phyloP scores from a whole-genome alignment of 306 rosid species.

The Quillaja saponaria region DNA sequence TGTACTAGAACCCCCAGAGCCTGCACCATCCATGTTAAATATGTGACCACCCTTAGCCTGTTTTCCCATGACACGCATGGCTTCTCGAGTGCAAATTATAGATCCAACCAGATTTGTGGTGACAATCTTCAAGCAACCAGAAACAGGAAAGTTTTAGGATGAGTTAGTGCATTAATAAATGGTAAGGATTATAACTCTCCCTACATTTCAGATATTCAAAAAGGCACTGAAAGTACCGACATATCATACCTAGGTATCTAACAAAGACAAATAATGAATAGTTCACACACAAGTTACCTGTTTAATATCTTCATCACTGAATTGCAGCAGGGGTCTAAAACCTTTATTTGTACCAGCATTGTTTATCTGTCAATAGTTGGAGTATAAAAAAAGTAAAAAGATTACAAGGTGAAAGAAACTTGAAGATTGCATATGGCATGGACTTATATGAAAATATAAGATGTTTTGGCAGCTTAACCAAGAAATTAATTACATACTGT shows the following conservation, averaged over 20 bases:
- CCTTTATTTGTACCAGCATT: slow-evolving; percentile 95
- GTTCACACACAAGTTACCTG: slow-evolving; percentile 54
- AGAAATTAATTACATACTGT: background rate
- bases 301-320: slow-evolving; percentile 82
- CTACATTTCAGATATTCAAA: background rate
- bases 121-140: slow-evolving; percentile 61
- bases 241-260: background rate
- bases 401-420: slow-evolving; percentile 14
- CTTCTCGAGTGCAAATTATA: slow-evolving; percentile 87
- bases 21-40: slow-evolving; percentile 96
- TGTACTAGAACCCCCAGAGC: slow-evolving; percentile 97
- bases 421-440: slow-evolving; percentile 6
- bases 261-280: slow-evolving; percentile 2
- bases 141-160: slow-evolving; percentile 9
- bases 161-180: background rate
- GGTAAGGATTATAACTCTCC: background rate
- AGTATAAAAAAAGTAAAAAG: background rate
- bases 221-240: background rate
- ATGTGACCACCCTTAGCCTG: slow-evolving; percentile 83
- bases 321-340: slow-evolving; percentile 87
- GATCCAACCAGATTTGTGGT: slow-evolving; percentile 93
- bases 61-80: slow-evolving; percentile 71
- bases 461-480: background rate
- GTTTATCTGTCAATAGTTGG: slow-evolving; percentile 59
- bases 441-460: slow-evolving; percentile 1